Conservation (phyloP, 2,329 filamentous ascomycete species). For the Fusarium luffae region DNA sequence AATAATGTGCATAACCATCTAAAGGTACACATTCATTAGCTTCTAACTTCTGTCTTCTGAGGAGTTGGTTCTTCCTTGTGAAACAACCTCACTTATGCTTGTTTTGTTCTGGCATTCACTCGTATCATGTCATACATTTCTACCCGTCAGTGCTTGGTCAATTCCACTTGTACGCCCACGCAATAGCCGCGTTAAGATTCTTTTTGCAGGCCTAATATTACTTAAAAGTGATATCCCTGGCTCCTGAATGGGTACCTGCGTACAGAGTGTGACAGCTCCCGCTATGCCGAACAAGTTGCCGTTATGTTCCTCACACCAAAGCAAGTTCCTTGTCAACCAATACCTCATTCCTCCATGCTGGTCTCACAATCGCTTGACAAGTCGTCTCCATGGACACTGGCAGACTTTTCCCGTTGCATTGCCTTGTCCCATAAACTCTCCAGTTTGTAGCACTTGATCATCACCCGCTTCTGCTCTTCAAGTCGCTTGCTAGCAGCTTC, state of each 20-base stretch:
- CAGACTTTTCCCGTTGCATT: slow-evolving; percentile 15
- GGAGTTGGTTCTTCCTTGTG: not conserved
- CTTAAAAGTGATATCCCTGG: not conserved
- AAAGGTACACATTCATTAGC: not conserved
- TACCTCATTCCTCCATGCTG: slow-evolving; percentile 17
- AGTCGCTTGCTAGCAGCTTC: slow-evolving; percentile 16
- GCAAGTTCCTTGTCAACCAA: not conserved
- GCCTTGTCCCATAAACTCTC: slow-evolving; percentile 32
- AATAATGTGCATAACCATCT: not conserved
- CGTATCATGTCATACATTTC: slow-evolving; percentile 22
- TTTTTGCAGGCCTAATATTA: not conserved
- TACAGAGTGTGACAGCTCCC: slow-evolving; percentile 18
- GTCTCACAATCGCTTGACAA: slow-evolving; percentile 32
- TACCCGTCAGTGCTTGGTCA: not conserved
- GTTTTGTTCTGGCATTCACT: not conserved
- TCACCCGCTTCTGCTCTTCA: slow-evolving; percentile 33
- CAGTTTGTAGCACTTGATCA: slow-evolving; percentile 32
- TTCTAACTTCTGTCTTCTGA: not conserved
- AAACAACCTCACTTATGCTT: slow-evolving; percentile 5
- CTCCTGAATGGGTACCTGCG: slow-evolving; percentile 20
- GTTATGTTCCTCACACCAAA: not conserved
- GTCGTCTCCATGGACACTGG: slow-evolving; percentile 8
- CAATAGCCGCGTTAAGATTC: not conserved
- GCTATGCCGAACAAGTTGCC: not conserved
- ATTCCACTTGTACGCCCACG: slow-evolving; percentile 5